Conservation (phyloP, 495 filamentous ascomycete genomes). For the Aspergillus steynii region DNA sequence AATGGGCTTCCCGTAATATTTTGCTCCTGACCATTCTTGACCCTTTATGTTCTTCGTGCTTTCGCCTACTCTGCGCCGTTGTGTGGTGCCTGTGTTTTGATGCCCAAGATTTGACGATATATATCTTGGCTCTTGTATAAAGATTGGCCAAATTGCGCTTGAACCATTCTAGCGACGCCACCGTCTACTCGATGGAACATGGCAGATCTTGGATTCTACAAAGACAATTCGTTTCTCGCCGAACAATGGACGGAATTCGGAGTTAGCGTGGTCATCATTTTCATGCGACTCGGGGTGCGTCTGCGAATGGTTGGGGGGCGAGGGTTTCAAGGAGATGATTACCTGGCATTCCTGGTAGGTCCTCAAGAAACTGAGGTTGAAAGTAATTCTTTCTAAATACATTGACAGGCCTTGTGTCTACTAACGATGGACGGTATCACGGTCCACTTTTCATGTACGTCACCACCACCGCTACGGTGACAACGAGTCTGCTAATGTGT, state of each 20-base stretch:
- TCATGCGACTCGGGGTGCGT: conserved; percentile 3
- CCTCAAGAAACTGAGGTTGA: no score
- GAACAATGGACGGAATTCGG: conserved; percentile 7
- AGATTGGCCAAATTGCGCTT: not conserved
- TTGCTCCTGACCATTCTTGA: not conserved
- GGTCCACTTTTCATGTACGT: conserved; percentile 4
- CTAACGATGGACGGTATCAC: conserved; percentile 5
- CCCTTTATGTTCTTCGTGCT: not conserved
- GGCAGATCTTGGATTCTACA: conserved; percentile 6
- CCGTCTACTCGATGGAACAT: not conserved
- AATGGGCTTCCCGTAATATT: not conserved
- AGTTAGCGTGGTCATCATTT: not conserved
- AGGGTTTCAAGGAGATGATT: conserved; percentile 8
- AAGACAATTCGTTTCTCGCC: conserved; percentile 3
- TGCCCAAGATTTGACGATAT: not conserved
- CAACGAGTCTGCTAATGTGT: not conserved
- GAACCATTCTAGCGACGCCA: not conserved
- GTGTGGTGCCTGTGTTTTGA: not conserved
- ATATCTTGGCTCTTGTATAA: not conserved
- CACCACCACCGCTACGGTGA: no score
- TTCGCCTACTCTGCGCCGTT: not conserved
- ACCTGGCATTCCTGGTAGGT: conserved; percentile 6
- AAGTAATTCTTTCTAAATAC: no score
- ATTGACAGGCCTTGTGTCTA: not conserved
- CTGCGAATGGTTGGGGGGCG: not conserved